Conservation (phyloP, 192 early-diverging fungal species). For the Pilaira anomala region DNA sequence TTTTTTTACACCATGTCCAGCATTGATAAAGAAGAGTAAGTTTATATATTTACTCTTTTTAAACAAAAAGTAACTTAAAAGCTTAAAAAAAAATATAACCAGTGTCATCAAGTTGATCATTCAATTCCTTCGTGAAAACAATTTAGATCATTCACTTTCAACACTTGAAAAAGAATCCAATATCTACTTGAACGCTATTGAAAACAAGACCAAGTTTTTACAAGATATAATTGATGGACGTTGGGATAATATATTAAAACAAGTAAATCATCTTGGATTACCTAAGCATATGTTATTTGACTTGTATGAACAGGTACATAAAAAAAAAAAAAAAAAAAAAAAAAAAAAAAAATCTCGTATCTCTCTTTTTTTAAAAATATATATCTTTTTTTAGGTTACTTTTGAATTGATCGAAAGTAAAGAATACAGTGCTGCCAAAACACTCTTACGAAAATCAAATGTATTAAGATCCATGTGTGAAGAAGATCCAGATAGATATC, state of each 20-base stretch:
- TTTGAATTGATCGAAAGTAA: conserved; percentile 83
- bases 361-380: conserved; percentile 7
- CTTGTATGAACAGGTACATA: conserved; percentile 80
- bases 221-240: conserved; percentile 72
- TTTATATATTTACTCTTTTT: too few relatives aligned
- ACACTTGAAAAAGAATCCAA: conserved; percentile 81
- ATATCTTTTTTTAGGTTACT: conserved; percentile 53
- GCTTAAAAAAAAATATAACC: neutral
- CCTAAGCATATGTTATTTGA: conserved; percentile 70
- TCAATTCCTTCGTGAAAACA: conserved; percentile 93
- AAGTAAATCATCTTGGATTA: conserved; percentile 64
- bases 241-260: conserved; percentile 85
- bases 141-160: conserved; percentile 71
- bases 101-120: conserved; percentile 87
- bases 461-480: conserved; percentile 79
- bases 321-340: neutral
- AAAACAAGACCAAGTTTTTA: conserved; percentile 70
- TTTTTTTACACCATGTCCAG: conserved; percentile 1
- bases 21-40: conserved; percentile 14
- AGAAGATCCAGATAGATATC: conserved; percentile 74
- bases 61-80: neutral
- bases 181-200: conserved; percentile 81
- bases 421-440: conserved; percentile 80
- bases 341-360: too few relatives aligned
- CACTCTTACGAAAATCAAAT: conserved; percentile 82